phyloP scores from a whole-genome alignment of 768 basidiomycete genomes.

The Kondoa subrosea region DNA sequence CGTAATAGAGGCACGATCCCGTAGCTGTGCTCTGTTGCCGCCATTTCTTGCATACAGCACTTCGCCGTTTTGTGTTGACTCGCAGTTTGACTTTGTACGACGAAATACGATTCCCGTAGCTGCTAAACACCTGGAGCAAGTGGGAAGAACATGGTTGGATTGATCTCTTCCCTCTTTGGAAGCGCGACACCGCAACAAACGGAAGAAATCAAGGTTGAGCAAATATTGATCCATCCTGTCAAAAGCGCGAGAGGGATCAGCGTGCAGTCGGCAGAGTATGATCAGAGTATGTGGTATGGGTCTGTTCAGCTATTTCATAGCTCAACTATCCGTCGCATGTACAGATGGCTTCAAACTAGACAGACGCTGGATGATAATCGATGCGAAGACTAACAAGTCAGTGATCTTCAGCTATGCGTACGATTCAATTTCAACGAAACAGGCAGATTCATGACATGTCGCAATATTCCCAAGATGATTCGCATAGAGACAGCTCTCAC shows the following conservation, averaged over 20 bases:
- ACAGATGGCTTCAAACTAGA: background rate
- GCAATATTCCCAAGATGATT: background rate
- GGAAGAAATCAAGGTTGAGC: background rate
- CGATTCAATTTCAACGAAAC: background rate
- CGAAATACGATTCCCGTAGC: no score
- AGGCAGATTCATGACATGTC: background rate
- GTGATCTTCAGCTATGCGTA: background rate
- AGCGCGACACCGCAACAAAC: background rate
- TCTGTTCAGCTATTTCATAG: no score
- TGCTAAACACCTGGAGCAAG: no score
- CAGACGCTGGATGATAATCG: constrained; percentile 4
- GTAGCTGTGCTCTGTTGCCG: background rate
- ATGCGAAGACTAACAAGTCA: background rate
- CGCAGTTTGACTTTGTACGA: no score
- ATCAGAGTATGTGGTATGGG: background rate
- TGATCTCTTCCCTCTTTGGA: no score
- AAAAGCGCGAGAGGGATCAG: background rate
- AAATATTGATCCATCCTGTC: constrained; percentile 1
- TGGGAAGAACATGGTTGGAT: no score
- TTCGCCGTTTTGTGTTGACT: no score
- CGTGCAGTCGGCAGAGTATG: constrained; percentile 4
- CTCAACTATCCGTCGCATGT: no score
- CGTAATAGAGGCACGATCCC: background rate
- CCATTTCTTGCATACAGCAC: no score
- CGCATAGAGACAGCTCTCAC: background rate